Evolutionary conservation across 495 filamentous ascomycete genomes (phyloP), one percentile per base, ranked within the genome.

Genomic region (Aspergillus saccharolyticus): DNA sequence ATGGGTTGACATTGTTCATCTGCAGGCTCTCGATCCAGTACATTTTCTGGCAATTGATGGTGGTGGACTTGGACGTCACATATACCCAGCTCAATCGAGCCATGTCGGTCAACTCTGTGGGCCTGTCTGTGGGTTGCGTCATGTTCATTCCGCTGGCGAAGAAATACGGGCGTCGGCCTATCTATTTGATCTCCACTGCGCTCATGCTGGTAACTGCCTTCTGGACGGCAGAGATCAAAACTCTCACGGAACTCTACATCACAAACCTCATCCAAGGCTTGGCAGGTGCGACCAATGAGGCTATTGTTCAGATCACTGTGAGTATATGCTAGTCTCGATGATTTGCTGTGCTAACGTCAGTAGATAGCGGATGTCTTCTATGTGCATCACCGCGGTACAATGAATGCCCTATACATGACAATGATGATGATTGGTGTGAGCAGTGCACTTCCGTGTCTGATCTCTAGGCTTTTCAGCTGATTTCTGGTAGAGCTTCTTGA

Each of bases 281-380:
- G 22, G 72, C 63, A 1, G 72, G 72, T 43, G 69, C 72, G 12
- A 69, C 66, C 6, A 72, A 70, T 24, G 72, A 75, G 42, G 52
- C 69, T 0, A 68, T 75, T 42, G 67, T 58, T 7, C 67, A 72
- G 57, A 70, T 74, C 9, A 74, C 72, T 2, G 70, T 71, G 56
- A 24, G 56, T 44, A 30, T 30, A 12, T 16, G 2, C 30, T 7
- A 12, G 12, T 17, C 33, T 39, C 20, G n/a, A 57, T 42, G 28
- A 33, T 17, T 18, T 17, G 0, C 1, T 17, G 24, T 8, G 17
- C 53, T 59, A 20, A 63, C 30, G 22, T 39, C 48, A 71, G 43
- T 44, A 72, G 68, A 74, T 74, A 61, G 62, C 66, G 1, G 72
- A 75, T 62, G 24, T 75, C 2, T 75, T 70, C 56, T 75, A 70